Evolutionary conservation across 2,329 filamentous ascomycete genomes (phyloP).

Genomic region (Aspergillus ruber): DNA sequence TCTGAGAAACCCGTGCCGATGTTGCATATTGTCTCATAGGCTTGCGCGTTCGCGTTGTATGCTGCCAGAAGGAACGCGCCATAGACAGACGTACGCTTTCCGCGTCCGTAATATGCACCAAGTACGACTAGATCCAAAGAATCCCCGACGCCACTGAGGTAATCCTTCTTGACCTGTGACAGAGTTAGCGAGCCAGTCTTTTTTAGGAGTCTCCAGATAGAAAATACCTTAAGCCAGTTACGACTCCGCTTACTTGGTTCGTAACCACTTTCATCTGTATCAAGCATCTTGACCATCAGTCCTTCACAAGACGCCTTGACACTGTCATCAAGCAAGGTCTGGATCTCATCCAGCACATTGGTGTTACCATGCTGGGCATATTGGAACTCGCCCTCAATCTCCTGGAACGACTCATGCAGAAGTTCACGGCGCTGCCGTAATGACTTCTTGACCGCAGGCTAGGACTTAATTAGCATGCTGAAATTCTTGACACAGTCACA

Average conservation of each 20-base stretch:
- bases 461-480: background rate
- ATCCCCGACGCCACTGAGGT: slow-evolving; percentile 87
- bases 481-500: background rate
- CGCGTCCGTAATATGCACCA: slow-evolving; percentile 87
- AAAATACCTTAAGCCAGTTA: slow-evolving; percentile 87
- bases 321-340: slow-evolving; percentile 84
- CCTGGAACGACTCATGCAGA: slow-evolving; percentile 64
- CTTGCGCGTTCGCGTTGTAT: slow-evolving; percentile 73
- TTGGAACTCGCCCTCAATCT: slow-evolving; percentile 81
- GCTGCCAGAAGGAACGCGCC: slow-evolving; percentile 93
- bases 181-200: slow-evolving; percentile 2
- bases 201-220: background rate
- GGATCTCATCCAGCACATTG: slow-evolving; percentile 87
- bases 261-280: slow-evolving; percentile 86
- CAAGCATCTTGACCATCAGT: slow-evolving; percentile 98
- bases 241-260: slow-evolving; percentile 93
- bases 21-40: slow-evolving; percentile 94
- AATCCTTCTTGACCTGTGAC: slow-evolving; percentile 86
- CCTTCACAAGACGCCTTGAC: slow-evolving; percentile 96
- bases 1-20: slow-evolving; percentile 97
- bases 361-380: slow-evolving; percentile 85
- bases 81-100: slow-evolving; percentile 92
- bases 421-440: slow-evolving; percentile 76
- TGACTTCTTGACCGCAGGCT: slow-evolving; percentile 75
- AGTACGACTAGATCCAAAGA: slow-evolving; percentile 94